phyloP scores from a whole-genome alignment of 2,329 filamentous ascomycete species.

The Verticillium nubilum region DNA sequence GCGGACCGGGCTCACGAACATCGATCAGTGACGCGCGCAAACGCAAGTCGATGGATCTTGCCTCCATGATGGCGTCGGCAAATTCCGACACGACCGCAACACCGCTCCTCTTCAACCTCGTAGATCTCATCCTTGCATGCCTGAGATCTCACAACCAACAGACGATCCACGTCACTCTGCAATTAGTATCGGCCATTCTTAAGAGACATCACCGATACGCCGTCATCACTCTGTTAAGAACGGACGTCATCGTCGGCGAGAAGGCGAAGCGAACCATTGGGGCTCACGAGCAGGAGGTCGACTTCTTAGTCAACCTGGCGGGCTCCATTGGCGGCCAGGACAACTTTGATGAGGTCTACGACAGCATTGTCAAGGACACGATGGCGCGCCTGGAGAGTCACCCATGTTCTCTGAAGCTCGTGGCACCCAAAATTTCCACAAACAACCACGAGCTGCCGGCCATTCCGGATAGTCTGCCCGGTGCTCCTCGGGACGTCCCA shows the following conservation, averaged over 20 bases:
- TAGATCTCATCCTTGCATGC: slow-evolving; percentile 84
- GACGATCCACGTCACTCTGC: slow-evolving; percentile 83
- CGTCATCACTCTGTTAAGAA: slow-evolving; percentile 68
- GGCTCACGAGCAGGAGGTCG: slow-evolving; percentile 69
- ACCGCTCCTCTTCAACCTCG: slow-evolving; percentile 85
- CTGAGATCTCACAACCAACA: slow-evolving; percentile 79
- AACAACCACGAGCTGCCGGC: slow-evolving; percentile 53
- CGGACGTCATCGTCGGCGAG: slow-evolving; percentile 50
- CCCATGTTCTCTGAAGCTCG: slow-evolving; percentile 64
- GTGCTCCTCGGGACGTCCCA: slow-evolving; percentile 54
- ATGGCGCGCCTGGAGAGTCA: slow-evolving; percentile 65
- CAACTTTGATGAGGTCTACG: slow-evolving; percentile 69
- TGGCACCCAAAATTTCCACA: slow-evolving; percentile 53
- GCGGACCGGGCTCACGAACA: slow-evolving; percentile 34
- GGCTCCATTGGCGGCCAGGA: slow-evolving; percentile 62
- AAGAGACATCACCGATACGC: slow-evolving; percentile 86
- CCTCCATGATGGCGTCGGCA: slow-evolving; percentile 66
- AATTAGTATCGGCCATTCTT: slow-evolving; percentile 79
- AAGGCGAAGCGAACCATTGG: slow-evolving; percentile 61
- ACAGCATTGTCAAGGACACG: slow-evolving; percentile 65
- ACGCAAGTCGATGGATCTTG: slow-evolving; percentile 82
- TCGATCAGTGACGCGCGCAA: slow-evolving; percentile 66
- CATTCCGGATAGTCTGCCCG: slow-evolving; percentile 50
- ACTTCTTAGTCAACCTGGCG: slow-evolving; percentile 64
- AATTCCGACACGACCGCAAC: slow-evolving; percentile 69